These are phyloP conservation scores for Tolypocladium nubicola DNA, from an alignment of 2,329 filamentous ascomycete species.

Conservation along the genomic window DNA sequence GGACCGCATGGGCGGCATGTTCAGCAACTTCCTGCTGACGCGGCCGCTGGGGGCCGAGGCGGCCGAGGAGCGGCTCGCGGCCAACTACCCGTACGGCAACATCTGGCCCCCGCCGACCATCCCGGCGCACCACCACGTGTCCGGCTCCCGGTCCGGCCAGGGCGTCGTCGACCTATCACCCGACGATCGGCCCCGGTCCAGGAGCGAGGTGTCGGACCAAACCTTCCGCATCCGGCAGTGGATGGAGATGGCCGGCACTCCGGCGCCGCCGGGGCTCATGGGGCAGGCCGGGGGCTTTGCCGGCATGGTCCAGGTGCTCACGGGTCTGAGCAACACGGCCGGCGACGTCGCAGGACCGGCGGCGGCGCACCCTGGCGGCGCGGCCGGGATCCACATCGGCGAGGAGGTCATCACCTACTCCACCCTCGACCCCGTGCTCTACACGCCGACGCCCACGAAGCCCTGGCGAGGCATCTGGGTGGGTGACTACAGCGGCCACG, in stretches of 20 bases:
- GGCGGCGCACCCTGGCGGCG: constrained; percentile 5
- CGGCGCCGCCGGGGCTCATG: constrained; percentile 15
- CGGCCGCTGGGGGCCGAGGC: constrained; percentile 31
- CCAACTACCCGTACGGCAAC: constrained; percentile 33
- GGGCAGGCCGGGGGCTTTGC: constrained; percentile 15
- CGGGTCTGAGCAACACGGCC: not conserved
- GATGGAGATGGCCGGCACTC: constrained; percentile 50
- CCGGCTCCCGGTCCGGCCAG: constrained; percentile 18
- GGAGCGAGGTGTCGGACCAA: constrained; percentile 53
- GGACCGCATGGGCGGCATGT: constrained; percentile 37
- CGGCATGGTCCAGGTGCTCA: constrained; percentile 9
- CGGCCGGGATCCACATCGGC: constrained; percentile 36
- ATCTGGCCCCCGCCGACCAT: constrained; percentile 70
- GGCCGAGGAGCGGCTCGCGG: constrained; percentile 17
- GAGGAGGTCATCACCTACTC: constrained; percentile 52
- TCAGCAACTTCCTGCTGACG: constrained; percentile 59
- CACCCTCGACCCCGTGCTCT: constrained; percentile 63
- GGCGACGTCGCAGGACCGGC: not conserved
- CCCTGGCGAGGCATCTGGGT: constrained; percentile 89
- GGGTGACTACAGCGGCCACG: constrained; percentile 80
- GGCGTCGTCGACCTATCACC: constrained; percentile 14
- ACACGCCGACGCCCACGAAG: constrained; percentile 68
- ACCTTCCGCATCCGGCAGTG: constrained; percentile 68
- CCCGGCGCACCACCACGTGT: constrained; percentile 48
- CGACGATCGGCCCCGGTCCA: constrained; percentile 31